Base-by-base conservation (phyloP, 148 eudicot species). In the Pharnaceum exiguum region DNA sequence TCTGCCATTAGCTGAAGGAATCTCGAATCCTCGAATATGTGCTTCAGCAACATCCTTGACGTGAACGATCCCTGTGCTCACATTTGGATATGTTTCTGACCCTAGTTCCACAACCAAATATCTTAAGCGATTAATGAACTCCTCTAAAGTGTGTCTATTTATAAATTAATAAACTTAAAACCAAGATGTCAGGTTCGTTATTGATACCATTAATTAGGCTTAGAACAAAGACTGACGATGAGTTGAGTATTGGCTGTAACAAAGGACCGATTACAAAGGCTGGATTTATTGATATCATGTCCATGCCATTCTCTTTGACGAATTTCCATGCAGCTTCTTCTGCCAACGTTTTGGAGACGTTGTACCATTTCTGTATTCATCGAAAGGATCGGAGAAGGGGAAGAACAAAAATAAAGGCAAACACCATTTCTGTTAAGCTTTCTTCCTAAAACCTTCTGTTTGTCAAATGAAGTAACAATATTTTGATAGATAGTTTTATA, bases 1-100 rank as follows among this genome's bases (percentile, higher is more conserved):
- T 66, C 86, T 69, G 7, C 82, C 86, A 36, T 38, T 58, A 3
- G 81, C 80, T 1, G 78, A 70, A 58, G 81, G 65, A 28, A 53
- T 32, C 55, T 82, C 82, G 60, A 69, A 70, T 29, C 78, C 86
- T 55, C 21, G 50, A 16, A 78, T 37, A 50, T 75, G 83, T 32
- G 78, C 80, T 22, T 15, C 18, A 7, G 76, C 80, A 2, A 78
- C 76, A 72, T 82, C 83, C 62, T 70, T 75, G 26, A 78, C 76
- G 72, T 75, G 65, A 16, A 82, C 78, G 40, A 19, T 58, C 21
- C 43, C 10, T 15, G 46, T 52, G 2, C 24, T 12, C 26, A 29
- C 58, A 57, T 56, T 39, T 0, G 52, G 18, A 49, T 40, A 57
- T 12, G 46, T 37, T 40, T 57, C 45, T 15, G 49, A 29, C 18